Conservation (phyloP, 306 rosid genomes). For the Trifolium repens region DNA sequence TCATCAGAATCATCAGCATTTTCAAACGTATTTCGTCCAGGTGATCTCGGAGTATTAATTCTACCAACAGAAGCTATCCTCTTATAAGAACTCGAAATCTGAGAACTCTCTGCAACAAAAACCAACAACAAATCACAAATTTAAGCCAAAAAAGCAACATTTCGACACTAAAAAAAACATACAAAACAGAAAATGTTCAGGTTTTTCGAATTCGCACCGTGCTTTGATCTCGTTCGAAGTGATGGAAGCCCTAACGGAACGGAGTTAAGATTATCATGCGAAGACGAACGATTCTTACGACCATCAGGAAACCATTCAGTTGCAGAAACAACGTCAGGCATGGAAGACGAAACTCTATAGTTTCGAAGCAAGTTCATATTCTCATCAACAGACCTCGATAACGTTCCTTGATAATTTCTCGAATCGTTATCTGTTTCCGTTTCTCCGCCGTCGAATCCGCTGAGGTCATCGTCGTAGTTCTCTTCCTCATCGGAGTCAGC, state of each 20-base stretch:
- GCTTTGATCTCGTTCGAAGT: constrained; percentile 47
- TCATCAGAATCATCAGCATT: constrained; percentile 68
- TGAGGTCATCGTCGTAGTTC: constrained; percentile 30
- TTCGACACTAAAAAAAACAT: background rate
- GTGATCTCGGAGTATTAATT: constrained; percentile 63
- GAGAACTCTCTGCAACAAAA: constrained; percentile 50
- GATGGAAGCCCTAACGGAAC: constrained; percentile 63
- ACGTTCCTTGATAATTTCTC: constrained; percentile 39
- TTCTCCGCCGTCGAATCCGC: constrained; percentile 43
- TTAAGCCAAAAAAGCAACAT: background rate
- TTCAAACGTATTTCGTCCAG: constrained; percentile 51
- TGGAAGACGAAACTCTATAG: constrained; percentile 60
- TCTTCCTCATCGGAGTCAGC: background rate
- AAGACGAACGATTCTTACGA: constrained; percentile 47
- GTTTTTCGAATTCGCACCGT: constrained; percentile 46
- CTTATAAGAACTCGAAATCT: constrained; percentile 46
- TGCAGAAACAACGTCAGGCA: constrained; percentile 63
- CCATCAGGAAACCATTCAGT: constrained; percentile 51
- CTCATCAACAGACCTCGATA: constrained; percentile 56
- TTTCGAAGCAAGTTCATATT: constrained; percentile 42
- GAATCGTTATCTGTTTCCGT: constrained; percentile 15
- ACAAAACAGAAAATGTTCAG: background rate
- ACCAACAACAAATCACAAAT: constrained; percentile 24
- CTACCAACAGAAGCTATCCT: constrained; percentile 64
- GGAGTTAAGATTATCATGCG: constrained; percentile 56